A percentile compares a stretch with the other conserved stretches of the same genome.
These are phyloP conservation scores for Myriosclerotinia scirpicola DNA, from an alignment of 2,329 filamentous ascomycete genomes.

Conservation along the genomic window DNA sequence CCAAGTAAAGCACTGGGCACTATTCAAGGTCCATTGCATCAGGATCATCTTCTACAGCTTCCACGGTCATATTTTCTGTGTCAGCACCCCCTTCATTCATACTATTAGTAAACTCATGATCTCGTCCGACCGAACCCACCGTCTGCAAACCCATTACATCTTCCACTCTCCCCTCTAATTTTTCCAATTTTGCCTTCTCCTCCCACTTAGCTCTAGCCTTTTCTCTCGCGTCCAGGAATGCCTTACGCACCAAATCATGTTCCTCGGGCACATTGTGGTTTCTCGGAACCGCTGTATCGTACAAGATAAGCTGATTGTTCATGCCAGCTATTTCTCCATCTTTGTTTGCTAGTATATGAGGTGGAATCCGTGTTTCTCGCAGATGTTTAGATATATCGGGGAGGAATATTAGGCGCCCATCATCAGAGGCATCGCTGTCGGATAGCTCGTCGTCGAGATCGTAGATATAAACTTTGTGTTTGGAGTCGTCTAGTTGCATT, in stretches of 20 bases:
- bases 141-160: slow-evolving; percentile 33
- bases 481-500: slow-evolving; percentile 84
- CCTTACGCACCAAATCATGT: slow-evolving; percentile 75
- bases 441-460: slow-evolving; percentile 86
- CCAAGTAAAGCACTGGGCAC: slow-evolving; percentile 13
- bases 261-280: slow-evolving; percentile 75
- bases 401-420: slow-evolving; percentile 70
- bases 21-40: slow-evolving; percentile 67
- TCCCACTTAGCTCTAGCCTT: slow-evolving; percentile 63
- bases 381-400: slow-evolving; percentile 84
- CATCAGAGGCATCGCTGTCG: slow-evolving; percentile 59
- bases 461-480: slow-evolving; percentile 86
- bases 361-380: slow-evolving; percentile 61
- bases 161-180: slow-evolving; percentile 39
- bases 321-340: slow-evolving; percentile 57
- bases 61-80: slow-evolving; percentile 27
- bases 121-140: slow-evolving; percentile 24
- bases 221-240: slow-evolving; percentile 76
- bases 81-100: slow-evolving; percentile 3
- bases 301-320: slow-evolving; percentile 72
- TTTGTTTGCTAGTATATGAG: slow-evolving; percentile 60
- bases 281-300: slow-evolving; percentile 63
- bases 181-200: slow-evolving; percentile 42
- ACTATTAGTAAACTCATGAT: slow-evolving; percentile 27
- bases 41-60: slow-evolving; percentile 47